Evolutionary conservation across 768 basidiomycete genomes (phyloP).

Genomic region (Boletus subparvulus): DNA sequence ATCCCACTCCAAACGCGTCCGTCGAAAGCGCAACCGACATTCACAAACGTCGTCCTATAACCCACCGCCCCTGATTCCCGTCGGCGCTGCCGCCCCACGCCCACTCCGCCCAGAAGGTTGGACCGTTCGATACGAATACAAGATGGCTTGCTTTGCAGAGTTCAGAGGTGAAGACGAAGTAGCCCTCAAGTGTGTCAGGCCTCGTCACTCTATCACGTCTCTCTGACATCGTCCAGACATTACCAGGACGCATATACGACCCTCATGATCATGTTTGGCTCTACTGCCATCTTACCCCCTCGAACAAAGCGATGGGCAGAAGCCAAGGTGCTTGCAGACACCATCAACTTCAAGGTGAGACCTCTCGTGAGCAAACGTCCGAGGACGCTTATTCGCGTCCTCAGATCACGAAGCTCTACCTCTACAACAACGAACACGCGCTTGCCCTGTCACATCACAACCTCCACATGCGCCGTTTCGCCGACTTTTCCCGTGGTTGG

Average conservation of each 20-base stretch:
- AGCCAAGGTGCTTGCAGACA: constrained; percentile 94
- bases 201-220: neutral
- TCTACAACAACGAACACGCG: constrained; percentile 86
- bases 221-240: constrained; percentile 54
- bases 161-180: constrained; percentile 91
- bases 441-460: constrained; percentile 82
- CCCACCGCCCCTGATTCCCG: constrained; percentile 44
- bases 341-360: constrained; percentile 83
- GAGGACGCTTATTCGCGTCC: neutral
- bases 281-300: constrained; percentile 81
- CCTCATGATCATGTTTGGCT: constrained; percentile 85
- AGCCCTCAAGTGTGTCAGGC: constrained; percentile 72
- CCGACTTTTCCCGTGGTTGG: constrained; percentile 88
- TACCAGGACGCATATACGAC: constrained; percentile 92
- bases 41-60: constrained; percentile 57
- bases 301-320: constrained; percentile 98
- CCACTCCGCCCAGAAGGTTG: constrained; percentile 84
- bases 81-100: constrained; percentile 43
- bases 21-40: constrained; percentile 85
- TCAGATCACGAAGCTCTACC: constrained; percentile 85
- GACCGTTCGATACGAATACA: constrained; percentile 97
- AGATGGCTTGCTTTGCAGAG: constrained; percentile 95
- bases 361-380: neutral
- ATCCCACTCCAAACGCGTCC: constrained; percentile 86
- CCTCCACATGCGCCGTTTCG: constrained; percentile 80